Percentiles rank a stretch among this genome's conserved stretches.
Conservation (phyloP, 768 basidiomycete species). For the Pulveroboletus sp. region DNA sequence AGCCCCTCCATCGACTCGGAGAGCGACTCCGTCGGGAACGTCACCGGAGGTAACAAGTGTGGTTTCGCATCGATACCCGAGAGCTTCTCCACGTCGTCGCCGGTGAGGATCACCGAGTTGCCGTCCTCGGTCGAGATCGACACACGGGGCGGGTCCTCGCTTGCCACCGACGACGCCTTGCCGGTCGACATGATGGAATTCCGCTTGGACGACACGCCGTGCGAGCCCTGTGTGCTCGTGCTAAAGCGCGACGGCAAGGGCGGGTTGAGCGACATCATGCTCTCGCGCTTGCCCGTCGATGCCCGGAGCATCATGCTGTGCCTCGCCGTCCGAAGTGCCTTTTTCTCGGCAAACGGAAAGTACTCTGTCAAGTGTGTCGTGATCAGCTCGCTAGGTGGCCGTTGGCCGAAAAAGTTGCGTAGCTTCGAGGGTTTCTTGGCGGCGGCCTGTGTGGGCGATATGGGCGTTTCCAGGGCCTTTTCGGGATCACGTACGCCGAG, state of each 20-base stretch:
- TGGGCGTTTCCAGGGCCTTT: constrained; percentile 54
- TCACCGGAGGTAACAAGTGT: constrained; percentile 74
- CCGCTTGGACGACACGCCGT: constrained; percentile 48
- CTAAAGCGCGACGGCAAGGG: constrained; percentile 39
- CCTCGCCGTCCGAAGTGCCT: constrained; percentile 83
- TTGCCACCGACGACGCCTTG: constrained; percentile 26
- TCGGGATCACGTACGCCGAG: constrained; percentile 86
- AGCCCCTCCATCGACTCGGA: constrained; percentile 73
- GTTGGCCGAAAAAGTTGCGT: constrained; percentile 96
- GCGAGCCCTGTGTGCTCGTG: constrained; percentile 34
- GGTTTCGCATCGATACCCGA: constrained; percentile 36
- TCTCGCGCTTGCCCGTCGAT: constrained; percentile 48
- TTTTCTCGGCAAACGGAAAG: constrained; percentile 93
- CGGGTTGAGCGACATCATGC: constrained; percentile 42
- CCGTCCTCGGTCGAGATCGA: constrained; percentile 77
- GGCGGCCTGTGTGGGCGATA: constrained; percentile 43
- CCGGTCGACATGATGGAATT: constrained; percentile 37
- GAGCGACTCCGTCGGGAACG: constrained; percentile 74
- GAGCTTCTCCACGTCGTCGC: constrained; percentile 41
- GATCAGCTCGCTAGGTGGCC: constrained; percentile 96
- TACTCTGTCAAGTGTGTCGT: constrained; percentile 91
- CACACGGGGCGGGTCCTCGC: constrained; percentile 63
- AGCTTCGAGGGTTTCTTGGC: constrained; percentile 61
- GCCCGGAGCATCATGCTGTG: constrained; percentile 78
- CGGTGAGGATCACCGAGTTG: constrained; percentile 57